A percentile compares a stretch with the other conserved stretches of the same genome.
phyloP scores from a whole-genome alignment of 805 yeast species.

The Jamesozyma jinghongensis region DNA sequence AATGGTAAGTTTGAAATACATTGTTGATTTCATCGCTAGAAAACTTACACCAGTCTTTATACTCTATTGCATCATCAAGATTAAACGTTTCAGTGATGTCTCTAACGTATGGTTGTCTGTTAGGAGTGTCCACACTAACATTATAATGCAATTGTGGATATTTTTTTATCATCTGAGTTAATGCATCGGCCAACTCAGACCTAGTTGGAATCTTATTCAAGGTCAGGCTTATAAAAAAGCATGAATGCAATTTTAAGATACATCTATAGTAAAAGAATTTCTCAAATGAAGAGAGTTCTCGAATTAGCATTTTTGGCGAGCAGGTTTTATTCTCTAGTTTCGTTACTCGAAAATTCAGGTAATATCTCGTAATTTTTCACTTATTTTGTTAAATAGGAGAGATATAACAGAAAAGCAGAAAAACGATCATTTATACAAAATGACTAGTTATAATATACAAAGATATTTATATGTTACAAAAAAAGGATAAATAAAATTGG shows the following conservation, averaged over 20 bases:
- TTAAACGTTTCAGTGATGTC: constrained; percentile 6
- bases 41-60: constrained; percentile 9
- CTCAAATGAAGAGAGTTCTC: constrained; percentile 12
- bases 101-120: constrained; percentile 5
- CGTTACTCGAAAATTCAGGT: no score
- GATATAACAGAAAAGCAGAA: not conserved
- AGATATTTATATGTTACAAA: not conserved
- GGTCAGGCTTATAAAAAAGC: constrained; percentile 17
- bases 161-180: constrained; percentile 9
- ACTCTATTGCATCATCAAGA: constrained; percentile 17
- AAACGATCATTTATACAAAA: not conserved
- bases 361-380: no score
- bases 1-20: constrained; percentile 15
- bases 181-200: constrained; percentile 7
- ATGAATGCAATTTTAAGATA: constrained; percentile 19
- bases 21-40: constrained; percentile 10
- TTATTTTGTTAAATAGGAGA: not conserved
- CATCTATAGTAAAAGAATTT: constrained; percentile 20
- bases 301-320: not conserved
- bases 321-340: no score
- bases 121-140: constrained; percentile 2
- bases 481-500: no score
- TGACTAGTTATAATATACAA: not conserved
- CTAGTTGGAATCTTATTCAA: constrained; percentile 15
- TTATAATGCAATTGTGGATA: constrained; percentile 17